phyloP scores from a whole-genome alignment of 2,329 filamentous ascomycete species.

The Fusarium graminum region DNA sequence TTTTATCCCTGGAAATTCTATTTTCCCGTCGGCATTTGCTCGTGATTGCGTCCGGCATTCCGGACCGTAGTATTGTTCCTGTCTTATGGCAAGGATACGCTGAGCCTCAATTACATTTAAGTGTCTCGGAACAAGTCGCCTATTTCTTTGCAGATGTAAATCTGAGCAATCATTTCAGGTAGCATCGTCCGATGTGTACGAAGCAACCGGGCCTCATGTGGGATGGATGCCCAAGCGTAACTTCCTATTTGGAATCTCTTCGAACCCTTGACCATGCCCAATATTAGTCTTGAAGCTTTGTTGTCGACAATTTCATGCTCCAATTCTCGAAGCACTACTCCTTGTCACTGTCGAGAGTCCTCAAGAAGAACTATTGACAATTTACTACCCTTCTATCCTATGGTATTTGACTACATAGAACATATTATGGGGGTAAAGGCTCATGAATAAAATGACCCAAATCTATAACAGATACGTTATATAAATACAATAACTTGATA shows the following conservation, averaged over 20 bases:
- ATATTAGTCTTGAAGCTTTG: slow-evolving; percentile 14
- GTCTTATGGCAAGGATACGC: slow-evolving; percentile 5
- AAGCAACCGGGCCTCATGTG: slow-evolving; percentile 23
- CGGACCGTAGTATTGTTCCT: slow-evolving; percentile 12
- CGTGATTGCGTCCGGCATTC: slow-evolving; percentile 34
- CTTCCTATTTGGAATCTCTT: slow-evolving; percentile 12
- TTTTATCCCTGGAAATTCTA: slow-evolving; percentile 14
- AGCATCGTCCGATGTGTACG: slow-evolving; percentile 15
- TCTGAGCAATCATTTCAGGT: slow-evolving; percentile 1
- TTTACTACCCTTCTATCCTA: no score
- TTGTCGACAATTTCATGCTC: slow-evolving; percentile 15
- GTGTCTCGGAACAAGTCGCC: slow-evolving; percentile 6
- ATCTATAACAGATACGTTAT: no score
- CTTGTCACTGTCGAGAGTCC: neutral
- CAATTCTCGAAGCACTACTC: slow-evolving; percentile 14
- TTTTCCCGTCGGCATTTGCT: slow-evolving; percentile 31
- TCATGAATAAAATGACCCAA: no score
- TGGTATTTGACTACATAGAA: no score
- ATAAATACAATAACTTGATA: no score
- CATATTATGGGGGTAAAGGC: no score
- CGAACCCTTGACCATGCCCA: slow-evolving; percentile 18
- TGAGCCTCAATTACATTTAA: slow-evolving; percentile 20
- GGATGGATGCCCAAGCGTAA: slow-evolving; percentile 13
- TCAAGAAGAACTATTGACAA: no score
- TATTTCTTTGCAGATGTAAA: neutral